These are phyloP conservation scores for Trypanosoma rangeli DNA, from an alignment of 208 protist species.

Conservation along the genomic window DNA sequence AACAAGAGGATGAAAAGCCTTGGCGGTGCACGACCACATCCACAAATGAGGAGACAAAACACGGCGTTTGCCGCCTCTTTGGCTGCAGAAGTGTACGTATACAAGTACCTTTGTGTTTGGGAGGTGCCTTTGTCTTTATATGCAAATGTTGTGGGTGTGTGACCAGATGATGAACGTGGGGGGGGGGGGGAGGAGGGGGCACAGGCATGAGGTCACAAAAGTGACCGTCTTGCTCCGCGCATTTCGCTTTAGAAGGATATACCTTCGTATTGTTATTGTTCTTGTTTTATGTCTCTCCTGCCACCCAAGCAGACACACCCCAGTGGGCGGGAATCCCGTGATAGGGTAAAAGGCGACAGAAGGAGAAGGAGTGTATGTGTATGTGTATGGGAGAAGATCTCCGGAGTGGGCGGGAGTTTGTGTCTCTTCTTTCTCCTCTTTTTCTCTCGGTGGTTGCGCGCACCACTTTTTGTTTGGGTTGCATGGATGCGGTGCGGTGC, in stretches of 20 bases:
- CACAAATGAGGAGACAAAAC: neutral
- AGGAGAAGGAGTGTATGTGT: too few species aligned
- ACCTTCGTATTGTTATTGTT: conserved; percentile 20
- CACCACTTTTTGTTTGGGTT: too few species aligned
- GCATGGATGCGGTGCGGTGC: too few species aligned
- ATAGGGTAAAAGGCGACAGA: neutral
- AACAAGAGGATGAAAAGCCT: neutral
- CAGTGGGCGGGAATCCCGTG: neutral
- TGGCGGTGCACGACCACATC: neutral
- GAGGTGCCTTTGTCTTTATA: neutral
- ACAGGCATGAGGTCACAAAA: neutral
- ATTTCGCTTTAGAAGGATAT: conserved; percentile 2
- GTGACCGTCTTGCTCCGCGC: neutral
- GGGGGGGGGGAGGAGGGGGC: neutral
- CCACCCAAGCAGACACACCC: too few species aligned
- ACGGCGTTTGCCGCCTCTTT: neutral
- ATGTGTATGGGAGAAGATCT: too few species aligned
- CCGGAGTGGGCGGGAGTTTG: too few species aligned
- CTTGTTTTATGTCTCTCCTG: neutral
- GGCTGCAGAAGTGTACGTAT: neutral
- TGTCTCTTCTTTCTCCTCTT: too few species aligned
- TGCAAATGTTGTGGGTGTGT: neutral
- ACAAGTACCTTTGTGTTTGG: neutral
- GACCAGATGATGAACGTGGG: neutral
- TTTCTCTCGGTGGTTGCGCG: too few species aligned